Evolutionary conservation across 805 yeast genomes (phyloP).

Genomic region (Spathaspora girioi): DNA sequence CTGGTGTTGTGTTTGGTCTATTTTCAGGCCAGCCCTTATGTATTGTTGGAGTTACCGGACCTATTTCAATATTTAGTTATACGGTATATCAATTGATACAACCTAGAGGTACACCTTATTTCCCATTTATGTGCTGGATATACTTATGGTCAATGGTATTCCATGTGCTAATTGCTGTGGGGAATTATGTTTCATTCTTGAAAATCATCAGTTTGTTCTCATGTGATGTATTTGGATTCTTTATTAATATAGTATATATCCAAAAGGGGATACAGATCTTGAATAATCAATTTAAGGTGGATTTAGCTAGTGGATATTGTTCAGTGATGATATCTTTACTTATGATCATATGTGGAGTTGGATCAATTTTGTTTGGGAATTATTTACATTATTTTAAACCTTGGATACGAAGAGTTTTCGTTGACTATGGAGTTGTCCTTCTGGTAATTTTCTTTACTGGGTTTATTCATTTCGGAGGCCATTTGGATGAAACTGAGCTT

Average conservation of each 20-base stretch:
- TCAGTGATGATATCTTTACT: conserved; percentile 69
- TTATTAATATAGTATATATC: conserved; percentile 81
- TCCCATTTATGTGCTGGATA: conserved; percentile 95
- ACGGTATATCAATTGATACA: conserved; percentile 74
- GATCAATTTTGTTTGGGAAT: conserved; percentile 53
- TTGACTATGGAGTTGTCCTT: conserved; percentile 83
- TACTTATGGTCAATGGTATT: conserved; percentile 86
- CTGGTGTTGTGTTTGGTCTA: conserved; percentile 83
- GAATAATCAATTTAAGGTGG: conserved; percentile 57
- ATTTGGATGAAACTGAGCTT: conserved; percentile 52
- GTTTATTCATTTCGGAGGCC: conserved; percentile 87
- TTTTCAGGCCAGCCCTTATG: conserved; percentile 89
- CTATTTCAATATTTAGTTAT: conserved; percentile 86
- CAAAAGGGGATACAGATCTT: conserved; percentile 89
- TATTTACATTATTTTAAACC: conserved; percentile 60
- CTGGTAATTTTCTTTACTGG: conserved; percentile 89
- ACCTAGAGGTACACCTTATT: conserved; percentile 56
- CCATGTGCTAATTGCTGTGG: conserved; percentile 69
- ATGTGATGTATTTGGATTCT: conserved; percentile 91
- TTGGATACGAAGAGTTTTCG: conserved; percentile 60
- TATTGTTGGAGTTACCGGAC: conserved; percentile 97
- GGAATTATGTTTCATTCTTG: conserved; percentile 64
- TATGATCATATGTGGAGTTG: conserved; percentile 77
- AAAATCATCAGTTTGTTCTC: conserved; percentile 75
- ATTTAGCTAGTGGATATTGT: conserved; percentile 57